Evolutionary conservation across 2,329 filamentous ascomycete species (phyloP), one percentile per base, ranked within the genome.

Genomic region (Pseudogymnoascus sp.): DNA sequence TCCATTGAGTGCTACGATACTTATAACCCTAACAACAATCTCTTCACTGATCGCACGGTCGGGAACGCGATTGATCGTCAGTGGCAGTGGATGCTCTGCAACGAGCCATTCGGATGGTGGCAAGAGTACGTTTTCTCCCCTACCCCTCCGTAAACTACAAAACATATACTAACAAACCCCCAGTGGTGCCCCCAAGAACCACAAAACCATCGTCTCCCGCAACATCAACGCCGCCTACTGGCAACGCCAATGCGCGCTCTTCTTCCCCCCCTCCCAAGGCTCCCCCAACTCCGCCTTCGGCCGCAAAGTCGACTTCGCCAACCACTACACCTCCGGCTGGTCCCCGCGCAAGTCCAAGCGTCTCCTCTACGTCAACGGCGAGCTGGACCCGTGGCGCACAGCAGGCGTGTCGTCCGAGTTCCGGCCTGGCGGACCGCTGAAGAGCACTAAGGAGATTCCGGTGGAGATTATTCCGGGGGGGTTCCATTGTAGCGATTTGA

Each of bases 1-100:
- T 78, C 77, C 36, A 73, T 77, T 6, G 77, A 72, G n/a, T 87
- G 84, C 70, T 80, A 80, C 64, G 75, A 85, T 70, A 81, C 78
- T 1, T 78, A 84, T 71, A 79, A 86, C 67, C 66, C 75, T 5
- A 75, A 74, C 18, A 82, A 75, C 65, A 75, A 79, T 0, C 66
- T 81, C 2, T 86, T 76, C 72, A 81, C 78, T 3, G 81, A 87
- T 70, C 73, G 70, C 16, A 75, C 73, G 1, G 73, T 81, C 4
- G 67, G 66, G 60, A 86, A 86, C 69, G 62, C 69, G 0, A 68
- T 75, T 29, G 77, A 82, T 67, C 74, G 82, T 0, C 81, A 84
- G 66, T 87, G 83, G 83, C 71, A 76, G 6, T 87, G 84, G 84
- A 78, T 86, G 73, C 76, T 79, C 1, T 87, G 85, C 76, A 86